phyloP scores from a whole-genome alignment of 768 basidiomycete species.

The Pholiota conissans region DNA sequence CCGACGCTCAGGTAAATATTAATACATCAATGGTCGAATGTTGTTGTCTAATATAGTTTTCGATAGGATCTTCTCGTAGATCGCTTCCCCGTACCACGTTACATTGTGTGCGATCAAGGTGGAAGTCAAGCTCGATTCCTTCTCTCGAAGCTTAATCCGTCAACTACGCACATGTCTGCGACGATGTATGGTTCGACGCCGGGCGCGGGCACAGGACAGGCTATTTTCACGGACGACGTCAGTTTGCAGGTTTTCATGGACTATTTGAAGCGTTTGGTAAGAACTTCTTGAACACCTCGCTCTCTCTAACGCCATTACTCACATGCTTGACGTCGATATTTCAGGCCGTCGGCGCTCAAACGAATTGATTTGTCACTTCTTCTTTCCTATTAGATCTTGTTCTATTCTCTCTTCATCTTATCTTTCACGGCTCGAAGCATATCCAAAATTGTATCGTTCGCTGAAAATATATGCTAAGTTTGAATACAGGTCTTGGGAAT shows the following conservation, averaged over 20 bases:
- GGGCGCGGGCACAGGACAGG: conserved; percentile 72
- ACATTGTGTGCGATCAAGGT: conserved; percentile 97
- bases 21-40: neutral
- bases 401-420: neutral
- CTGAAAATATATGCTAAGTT: conserved; percentile 9
- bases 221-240: conserved; percentile 98
- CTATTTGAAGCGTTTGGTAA: conserved; percentile 88
- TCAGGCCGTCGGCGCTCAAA: conserved; percentile 14
- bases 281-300: conserved; percentile 22
- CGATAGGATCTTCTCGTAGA: conserved; percentile 88
- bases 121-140: conserved; percentile 99
- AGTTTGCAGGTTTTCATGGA: conserved; percentile 98
- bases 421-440: conserved; percentile 1
- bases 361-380: conserved; percentile 8
- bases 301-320: neutral
- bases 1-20: conserved; percentile 77
- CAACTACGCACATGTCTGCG: conserved; percentile 94
- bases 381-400: neutral
- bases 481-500: neutral
- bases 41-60: neutral
- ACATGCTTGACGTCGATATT: neutral
- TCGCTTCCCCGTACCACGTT: conserved; percentile 95
- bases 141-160: conserved; percentile 93
- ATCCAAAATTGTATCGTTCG: neutral
- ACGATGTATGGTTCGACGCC: conserved; percentile 85